Base-by-base conservation (phyloP, 768 basidiomycete species). In the Lepiota subincarnata region DNA sequence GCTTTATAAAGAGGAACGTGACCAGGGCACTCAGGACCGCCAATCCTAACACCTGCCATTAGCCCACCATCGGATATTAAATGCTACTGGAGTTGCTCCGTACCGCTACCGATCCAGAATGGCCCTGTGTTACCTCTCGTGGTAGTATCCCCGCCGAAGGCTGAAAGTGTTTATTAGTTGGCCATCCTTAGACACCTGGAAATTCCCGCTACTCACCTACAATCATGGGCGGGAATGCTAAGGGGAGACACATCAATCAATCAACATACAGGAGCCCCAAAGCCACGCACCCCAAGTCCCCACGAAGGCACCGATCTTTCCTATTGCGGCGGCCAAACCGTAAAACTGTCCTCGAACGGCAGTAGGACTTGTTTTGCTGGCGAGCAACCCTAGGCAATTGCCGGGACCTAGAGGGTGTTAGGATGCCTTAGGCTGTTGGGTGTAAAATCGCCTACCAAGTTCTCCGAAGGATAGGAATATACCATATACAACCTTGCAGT, bases 391-490 rank as follows among this genome's bases (percentile, higher is more conserved):
- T 42, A 92, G 74, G 58, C 83, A 86, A 69, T 95, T 92, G 36
- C 93, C 93, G 5, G 93, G 91, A 26, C 87, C 82, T 81, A 49
- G 38, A 13, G 62, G 24, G 40, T 34, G 55, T 28, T 10, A 31
- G 41, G 35, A 10, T 26, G 6, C 18, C 20, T n/a, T 16, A 1
- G 24, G 26, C 14, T 13, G 46, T 35, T 4, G 18, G 55, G 39
- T n/a, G n/a, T n/a, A 38, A 7, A 61, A 4, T 16, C 7, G 24
- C 73, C 28, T 52, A 77, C 89, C 91, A 22, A 92, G 72, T 71
- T 96, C 94, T 43, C 94, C 95, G 51, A 93, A 86, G 62, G 82
- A 84, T 61, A 95, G 65, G 80, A 97, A 97, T 45, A 97, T 82
- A 12, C 94, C 95, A 61, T 97, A 96, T 6, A 97, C 72, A 31